Evolutionary conservation across 2,329 filamentous ascomycete genomes (phyloP), one percentile per base, ranked within the genome.

Genomic region (Parafenestella ontariensis): DNA sequence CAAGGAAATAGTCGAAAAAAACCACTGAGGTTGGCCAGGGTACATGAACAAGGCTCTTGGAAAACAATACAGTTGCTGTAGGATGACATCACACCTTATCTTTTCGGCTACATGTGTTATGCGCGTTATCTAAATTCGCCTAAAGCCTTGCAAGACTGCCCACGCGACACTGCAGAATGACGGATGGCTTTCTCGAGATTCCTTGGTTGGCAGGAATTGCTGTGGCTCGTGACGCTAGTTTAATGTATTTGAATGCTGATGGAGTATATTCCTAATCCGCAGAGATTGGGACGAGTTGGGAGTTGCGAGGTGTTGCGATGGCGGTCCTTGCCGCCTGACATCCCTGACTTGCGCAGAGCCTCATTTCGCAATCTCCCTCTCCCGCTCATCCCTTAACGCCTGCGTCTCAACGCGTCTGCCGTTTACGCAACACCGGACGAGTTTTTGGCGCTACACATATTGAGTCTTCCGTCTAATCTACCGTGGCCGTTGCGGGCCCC

Each of bases 1-100:
- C 28, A 81, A 77, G 68, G 77, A 77, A 64, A 78, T 81, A 67
- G 76, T 81, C 43, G 78, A 78, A 61, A 76, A 73, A 66, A 81
- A 81, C 62, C 76, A 78, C 56, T 78, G 58, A 71, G 26, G 44
- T 47, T 46, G 53, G 48, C 43, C n/a, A 20, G 34, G 24, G 43
- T 11, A 31, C 7, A 48, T 31, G 15, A 39, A 46, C 33, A 11
- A 36, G 18, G 24, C 23, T 24, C 17, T 28, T 24, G 44, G 20
- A 11, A 33, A 28, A 18, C 39, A 21, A n/a, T 10, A 21, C 18
- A 21, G 8, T 10, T 23, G 11, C 11, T 49, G 44, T 48, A 42
- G 24, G 28, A 58, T 56, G 57, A 61, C 55, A 58, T 58, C 48
- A 55, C 36, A 11, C 28, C 21, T 34, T 23, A 36, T 49, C 43